These are phyloP conservation scores for Daldinia bambusicola DNA, from an alignment of 495 filamentous ascomycete genomes.

Conservation along the genomic window DNA sequence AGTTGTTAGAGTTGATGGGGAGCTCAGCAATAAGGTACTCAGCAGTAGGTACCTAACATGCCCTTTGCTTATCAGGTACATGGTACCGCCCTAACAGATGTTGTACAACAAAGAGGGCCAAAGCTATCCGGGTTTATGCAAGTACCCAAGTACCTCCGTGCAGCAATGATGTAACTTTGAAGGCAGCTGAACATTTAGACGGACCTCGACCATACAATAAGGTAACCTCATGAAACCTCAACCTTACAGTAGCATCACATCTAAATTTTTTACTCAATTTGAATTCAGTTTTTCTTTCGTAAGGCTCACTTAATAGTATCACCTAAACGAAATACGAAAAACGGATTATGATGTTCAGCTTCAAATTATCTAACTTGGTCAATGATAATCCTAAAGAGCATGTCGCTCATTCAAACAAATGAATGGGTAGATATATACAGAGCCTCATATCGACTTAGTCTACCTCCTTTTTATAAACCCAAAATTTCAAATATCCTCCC, in stretches of 20 bases:
- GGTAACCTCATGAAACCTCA: background rate
- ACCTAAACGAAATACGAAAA: background rate
- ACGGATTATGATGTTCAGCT: background rate
- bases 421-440: background rate
- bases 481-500: slow-evolving; percentile 2
- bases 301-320: background rate
- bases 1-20: background rate
- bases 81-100: background rate
- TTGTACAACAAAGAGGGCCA: slow-evolving; percentile 1
- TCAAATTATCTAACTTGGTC: background rate
- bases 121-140: background rate
- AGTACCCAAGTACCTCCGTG: background rate
- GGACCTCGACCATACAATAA: background rate
- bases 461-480: background rate
- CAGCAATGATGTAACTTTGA: slow-evolving; percentile 3
- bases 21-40: background rate
- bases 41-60: background rate
- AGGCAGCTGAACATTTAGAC: background rate
- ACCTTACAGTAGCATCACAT: background rate
- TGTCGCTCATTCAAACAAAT: background rate
- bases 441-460: background rate
- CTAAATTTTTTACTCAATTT: background rate
- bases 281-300: background rate
- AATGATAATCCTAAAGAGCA: background rate
- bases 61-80: background rate